Evolutionary conservation across 129 eudicot genomes (phyloP).

Genomic region (Gnaphalium uliginosum): DNA sequence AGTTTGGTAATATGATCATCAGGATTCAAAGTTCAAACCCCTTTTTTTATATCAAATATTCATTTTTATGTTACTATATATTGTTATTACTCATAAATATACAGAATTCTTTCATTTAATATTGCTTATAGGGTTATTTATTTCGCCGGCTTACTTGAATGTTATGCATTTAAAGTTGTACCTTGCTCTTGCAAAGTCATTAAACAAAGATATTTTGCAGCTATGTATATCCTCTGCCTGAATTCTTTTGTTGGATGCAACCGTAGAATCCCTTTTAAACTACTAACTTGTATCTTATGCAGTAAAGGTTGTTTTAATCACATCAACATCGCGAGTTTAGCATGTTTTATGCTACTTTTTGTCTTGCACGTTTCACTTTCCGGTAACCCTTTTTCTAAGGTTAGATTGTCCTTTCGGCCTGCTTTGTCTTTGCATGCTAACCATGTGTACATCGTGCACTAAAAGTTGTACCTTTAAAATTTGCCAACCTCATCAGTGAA

Average conservation of each 20-base stretch:
- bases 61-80: constrained; percentile 20
- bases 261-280: too few species aligned
- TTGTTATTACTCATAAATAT: background rate
- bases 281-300: background rate
- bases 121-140: background rate
- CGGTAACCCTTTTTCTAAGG: background rate
- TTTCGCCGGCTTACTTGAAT: too few species aligned
- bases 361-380: background rate
- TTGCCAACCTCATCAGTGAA: background rate
- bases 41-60: background rate
- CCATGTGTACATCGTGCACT: background rate
- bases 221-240: background rate
- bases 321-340: background rate
- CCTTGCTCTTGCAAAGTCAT: background rate
- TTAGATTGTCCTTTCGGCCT: background rate
- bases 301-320: background rate
- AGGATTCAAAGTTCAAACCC: background rate
- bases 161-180: too few species aligned
- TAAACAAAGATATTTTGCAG: background rate
- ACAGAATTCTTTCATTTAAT: background rate
- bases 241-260: too few species aligned
- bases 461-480: too few species aligned
- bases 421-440: background rate
- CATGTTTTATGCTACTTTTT: background rate
- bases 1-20: constrained; percentile 24